phyloP scores from a whole-genome alignment of 177 flowering plant species.

The Telopea speciosissima region DNA sequence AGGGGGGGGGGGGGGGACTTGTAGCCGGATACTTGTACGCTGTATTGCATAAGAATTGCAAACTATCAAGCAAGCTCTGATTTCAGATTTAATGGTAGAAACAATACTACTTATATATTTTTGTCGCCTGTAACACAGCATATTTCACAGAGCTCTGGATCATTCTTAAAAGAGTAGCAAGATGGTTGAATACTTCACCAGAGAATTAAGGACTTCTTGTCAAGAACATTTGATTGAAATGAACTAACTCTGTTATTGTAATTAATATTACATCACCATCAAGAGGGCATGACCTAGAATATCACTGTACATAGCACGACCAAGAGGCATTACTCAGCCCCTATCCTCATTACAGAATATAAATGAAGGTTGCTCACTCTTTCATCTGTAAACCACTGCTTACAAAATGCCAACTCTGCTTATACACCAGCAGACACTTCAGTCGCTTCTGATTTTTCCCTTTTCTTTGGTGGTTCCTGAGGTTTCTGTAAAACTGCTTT shows the following conservation, averaged over 20 bases:
- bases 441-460: slow-evolving; percentile 33
- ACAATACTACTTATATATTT: not conserved
- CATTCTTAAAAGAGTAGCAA: not conserved
- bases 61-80: not conserved
- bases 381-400: slow-evolving; percentile 5
- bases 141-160: not conserved
- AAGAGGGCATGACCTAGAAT: slow-evolving; percentile 8
- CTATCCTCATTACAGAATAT: slow-evolving; percentile 14
- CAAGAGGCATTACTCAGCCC: slow-evolving; percentile 1
- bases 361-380: slow-evolving; percentile 7
- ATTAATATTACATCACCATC: not conserved
- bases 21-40: no score
- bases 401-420: slow-evolving; percentile 4
- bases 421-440: slow-evolving; percentile 59
- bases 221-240: not conserved
- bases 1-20: no score
- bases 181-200: not conserved
- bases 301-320: slow-evolving; percentile 22
- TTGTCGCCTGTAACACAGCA: no score
- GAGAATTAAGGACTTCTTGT: not conserved
- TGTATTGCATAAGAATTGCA: not conserved
- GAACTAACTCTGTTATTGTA: not conserved
- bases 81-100: not conserved
- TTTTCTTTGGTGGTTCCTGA: slow-evolving; percentile 68
- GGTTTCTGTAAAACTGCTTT: slow-evolving; percentile 52